phyloP scores from a whole-genome alignment of 106 monocot species.

The Narthecium ossifragum region DNA sequence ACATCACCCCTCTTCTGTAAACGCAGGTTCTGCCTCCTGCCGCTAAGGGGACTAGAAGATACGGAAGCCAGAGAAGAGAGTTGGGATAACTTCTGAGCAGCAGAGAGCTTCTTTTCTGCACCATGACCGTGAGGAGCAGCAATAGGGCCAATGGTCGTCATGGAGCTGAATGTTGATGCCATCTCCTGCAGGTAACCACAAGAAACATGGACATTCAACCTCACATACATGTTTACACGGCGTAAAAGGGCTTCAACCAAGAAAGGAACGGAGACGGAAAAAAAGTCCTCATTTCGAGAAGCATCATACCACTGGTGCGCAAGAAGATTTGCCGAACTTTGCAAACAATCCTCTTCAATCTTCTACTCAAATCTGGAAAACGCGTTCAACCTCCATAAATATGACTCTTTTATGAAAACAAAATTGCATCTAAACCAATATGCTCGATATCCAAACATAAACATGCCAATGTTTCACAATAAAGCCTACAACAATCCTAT shows the following conservation, averaged over 20 bases:
- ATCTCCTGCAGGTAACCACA: conserved; percentile 26
- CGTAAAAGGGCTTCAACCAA: too few species aligned
- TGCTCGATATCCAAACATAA: too few species aligned
- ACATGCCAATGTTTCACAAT: too few species aligned
- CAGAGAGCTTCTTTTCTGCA: conserved; percentile 38
- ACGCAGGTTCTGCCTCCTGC: conserved; percentile 23
- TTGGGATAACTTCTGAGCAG: conserved; percentile 15
- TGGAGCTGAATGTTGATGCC: conserved; percentile 53
- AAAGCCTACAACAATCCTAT: too few species aligned
- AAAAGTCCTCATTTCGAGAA: too few species aligned
- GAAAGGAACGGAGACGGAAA: too few species aligned
- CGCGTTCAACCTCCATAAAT: too few species aligned
- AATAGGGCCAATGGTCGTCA: conserved; percentile 43
- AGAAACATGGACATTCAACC: not conserved
- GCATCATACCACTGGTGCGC: not conserved
- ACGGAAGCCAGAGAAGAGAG: conserved; percentile 59
- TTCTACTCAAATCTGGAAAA: not conserved
- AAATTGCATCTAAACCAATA: too few species aligned
- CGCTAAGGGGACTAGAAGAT: conserved; percentile 27
- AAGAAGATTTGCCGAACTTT: too few species aligned
- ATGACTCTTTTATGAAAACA: too few species aligned
- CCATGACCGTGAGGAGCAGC: conserved; percentile 36
- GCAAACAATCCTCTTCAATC: not conserved
- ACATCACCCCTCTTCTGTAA: conserved; percentile 35
- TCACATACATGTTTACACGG: not conserved